Conservation (phyloP, 2,329 filamentous ascomycete species). For the Colletotrichum chlorophyti region DNA sequence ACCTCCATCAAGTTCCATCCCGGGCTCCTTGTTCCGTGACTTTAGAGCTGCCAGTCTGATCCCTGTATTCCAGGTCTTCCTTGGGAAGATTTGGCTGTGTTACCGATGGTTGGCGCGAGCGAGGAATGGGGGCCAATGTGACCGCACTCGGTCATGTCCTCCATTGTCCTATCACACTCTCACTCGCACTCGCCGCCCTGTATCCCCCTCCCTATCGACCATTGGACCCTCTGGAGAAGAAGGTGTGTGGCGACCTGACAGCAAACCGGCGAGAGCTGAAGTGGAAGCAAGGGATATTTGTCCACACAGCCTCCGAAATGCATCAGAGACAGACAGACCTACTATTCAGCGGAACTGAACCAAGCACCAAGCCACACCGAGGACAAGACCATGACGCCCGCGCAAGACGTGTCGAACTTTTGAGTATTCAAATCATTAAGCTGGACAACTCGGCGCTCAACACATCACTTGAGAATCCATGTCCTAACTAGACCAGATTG, state of each 20-base stretch:
- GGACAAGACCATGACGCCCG: background rate
- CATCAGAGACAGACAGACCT: background rate
- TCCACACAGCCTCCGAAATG: background rate
- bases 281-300: slow-evolving; percentile 1
- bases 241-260: too few relatives aligned
- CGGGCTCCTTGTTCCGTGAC: background rate
- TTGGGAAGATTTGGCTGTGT: slow-evolving; percentile 3
- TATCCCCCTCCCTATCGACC: background rate
- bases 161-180: too few relatives aligned
- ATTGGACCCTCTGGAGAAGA: background rate
- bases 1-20: background rate
- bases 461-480: too few relatives aligned
- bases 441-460: too few relatives aligned
- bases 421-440: too few relatives aligned
- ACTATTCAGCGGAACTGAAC: background rate
- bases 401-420: too few relatives aligned
- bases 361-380: background rate
- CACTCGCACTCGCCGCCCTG: too few relatives aligned
- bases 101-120: background rate
- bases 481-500: too few relatives aligned
- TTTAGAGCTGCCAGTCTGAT: background rate
- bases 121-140: slow-evolving; percentile 1
- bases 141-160: too few relatives aligned
- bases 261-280: background rate
- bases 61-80: background rate